Conservation (phyloP, 2,329 filamentous ascomycete species). For the Fusarium algeriense region DNA sequence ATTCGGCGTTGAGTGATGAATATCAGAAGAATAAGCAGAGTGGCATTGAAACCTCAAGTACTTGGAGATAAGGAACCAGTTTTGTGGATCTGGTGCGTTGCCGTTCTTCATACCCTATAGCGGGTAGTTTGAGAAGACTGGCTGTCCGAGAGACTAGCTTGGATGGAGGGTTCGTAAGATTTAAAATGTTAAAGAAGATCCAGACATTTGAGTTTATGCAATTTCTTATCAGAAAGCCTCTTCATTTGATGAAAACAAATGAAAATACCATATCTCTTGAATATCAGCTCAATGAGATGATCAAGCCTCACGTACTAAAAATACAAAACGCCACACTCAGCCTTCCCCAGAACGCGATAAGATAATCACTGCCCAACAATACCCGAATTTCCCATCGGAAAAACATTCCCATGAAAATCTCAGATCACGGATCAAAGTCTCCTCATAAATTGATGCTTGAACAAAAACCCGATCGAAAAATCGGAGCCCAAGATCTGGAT, state of each 20-base stretch:
- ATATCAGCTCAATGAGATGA: neutral
- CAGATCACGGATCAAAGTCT: neutral
- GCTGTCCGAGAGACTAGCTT: too few relatives aligned
- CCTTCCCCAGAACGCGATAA: neutral
- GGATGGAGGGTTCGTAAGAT: too few relatives aligned
- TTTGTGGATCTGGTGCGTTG: too few relatives aligned
- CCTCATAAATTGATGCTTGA: neutral
- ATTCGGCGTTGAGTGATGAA: constrained; percentile 59
- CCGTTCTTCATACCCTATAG: neutral
- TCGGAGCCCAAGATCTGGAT: constrained; percentile 16
- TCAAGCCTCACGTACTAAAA: neutral
- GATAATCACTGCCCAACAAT: accelerated
- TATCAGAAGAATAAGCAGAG: constrained; percentile 63
- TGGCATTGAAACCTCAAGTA: constrained; percentile 59
- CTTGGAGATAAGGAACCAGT: constrained; percentile 55
- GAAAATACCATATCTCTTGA: too few relatives aligned
- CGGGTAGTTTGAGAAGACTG: too few relatives aligned
- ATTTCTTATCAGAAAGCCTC: too few relatives aligned
- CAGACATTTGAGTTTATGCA: too few relatives aligned
- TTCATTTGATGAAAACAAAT: too few relatives aligned
- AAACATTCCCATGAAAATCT: neutral
- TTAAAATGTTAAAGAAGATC: too few relatives aligned
- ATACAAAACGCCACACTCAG: neutral
- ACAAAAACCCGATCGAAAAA: constrained; percentile 5
- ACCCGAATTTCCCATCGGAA: neutral